phyloP scores from a whole-genome alignment of 805 yeast genomes.

The Zygosaccharomyces bisporus region DNA sequence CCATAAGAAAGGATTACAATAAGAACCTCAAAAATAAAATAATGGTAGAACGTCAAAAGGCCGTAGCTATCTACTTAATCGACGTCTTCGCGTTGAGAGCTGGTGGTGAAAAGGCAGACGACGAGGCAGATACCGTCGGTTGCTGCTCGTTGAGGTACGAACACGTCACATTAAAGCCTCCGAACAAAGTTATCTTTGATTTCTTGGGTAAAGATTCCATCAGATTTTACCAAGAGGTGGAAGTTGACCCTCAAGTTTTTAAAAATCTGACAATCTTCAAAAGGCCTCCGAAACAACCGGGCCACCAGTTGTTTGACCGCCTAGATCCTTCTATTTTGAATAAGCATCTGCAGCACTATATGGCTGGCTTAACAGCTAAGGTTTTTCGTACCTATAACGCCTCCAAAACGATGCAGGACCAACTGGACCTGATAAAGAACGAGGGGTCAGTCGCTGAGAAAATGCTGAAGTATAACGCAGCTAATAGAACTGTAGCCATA shows the following conservation, averaged over 20 bases:
- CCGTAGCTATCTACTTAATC: slow-evolving; percentile 88
- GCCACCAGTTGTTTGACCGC: slow-evolving; percentile 90
- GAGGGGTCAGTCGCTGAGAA: slow-evolving; percentile 87
- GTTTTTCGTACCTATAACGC: slow-evolving; percentile 98
- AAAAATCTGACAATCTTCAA: slow-evolving; percentile 84
- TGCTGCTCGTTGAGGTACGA: slow-evolving; percentile 92
- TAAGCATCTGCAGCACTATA: slow-evolving; percentile 81
- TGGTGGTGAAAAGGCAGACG: slow-evolving; percentile 96
- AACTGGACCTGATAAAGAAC: slow-evolving; percentile 76
- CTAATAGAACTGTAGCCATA: slow-evolving; percentile 92
- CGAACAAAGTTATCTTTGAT: slow-evolving; percentile 81
- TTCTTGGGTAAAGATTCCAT: slow-evolving; percentile 95
- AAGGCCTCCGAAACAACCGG: slow-evolving; percentile 82
- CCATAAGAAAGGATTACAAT: slow-evolving; percentile 71
- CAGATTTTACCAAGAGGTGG: slow-evolving; percentile 86
- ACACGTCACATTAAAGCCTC: slow-evolving; percentile 82
- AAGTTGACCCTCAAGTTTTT: slow-evolving; percentile 88
- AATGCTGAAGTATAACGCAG: slow-evolving; percentile 85
- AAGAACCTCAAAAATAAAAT: slow-evolving; percentile 63
- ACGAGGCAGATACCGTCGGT: slow-evolving; percentile 97
- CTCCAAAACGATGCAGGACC: slow-evolving; percentile 95
- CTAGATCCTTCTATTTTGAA: slow-evolving; percentile 79
- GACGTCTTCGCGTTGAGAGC: slow-evolving; percentile 95
- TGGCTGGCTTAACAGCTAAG: slow-evolving; percentile 93
- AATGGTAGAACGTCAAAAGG: slow-evolving; percentile 87